These are phyloP conservation scores for Neofusicoccum sp. DNA, from an alignment of 2,329 filamentous ascomycete genomes.

Conservation along the genomic window DNA sequence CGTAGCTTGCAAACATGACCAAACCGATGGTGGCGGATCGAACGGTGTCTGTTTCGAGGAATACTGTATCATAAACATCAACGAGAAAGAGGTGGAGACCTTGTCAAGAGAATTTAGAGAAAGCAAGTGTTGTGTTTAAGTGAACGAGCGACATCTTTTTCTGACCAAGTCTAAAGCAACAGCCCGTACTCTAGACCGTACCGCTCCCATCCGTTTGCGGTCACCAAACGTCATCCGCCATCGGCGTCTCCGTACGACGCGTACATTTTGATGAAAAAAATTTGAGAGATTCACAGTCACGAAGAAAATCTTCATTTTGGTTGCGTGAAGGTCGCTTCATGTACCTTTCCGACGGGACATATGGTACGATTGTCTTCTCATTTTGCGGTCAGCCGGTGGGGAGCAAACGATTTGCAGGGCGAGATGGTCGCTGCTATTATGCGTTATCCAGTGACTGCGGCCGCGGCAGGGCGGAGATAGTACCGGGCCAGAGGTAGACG, in stretches of 20 bases:
- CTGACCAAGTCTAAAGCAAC: background rate
- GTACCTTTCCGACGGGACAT: background rate
- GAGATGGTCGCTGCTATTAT: background rate
- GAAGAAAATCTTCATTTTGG: background rate
- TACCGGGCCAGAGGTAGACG: background rate
- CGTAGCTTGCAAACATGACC: too few species aligned
- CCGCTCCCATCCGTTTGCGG: background rate
- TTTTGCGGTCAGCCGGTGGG: background rate
- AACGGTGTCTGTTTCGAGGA: too few species aligned
- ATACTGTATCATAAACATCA: too few species aligned
- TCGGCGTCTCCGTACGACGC: background rate
- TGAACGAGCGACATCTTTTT: too few species aligned
- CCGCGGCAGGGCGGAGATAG: conserved; percentile 6
- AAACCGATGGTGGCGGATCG: too few species aligned
- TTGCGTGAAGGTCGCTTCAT: background rate
- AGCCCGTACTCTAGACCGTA: background rate
- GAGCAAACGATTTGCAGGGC: too few species aligned
- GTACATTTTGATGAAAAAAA: too few species aligned
- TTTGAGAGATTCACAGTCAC: background rate
- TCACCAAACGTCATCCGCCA: background rate
- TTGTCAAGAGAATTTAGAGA: too few species aligned
- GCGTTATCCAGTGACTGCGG: background rate
- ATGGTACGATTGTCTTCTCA: conserved; percentile 1
- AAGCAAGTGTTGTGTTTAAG: too few species aligned
- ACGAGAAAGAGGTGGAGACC: too few species aligned